Evolutionary conservation across 371 early-diverging fungal species (phyloP).

Genomic region (Dichotomocladium elegans): DNA sequence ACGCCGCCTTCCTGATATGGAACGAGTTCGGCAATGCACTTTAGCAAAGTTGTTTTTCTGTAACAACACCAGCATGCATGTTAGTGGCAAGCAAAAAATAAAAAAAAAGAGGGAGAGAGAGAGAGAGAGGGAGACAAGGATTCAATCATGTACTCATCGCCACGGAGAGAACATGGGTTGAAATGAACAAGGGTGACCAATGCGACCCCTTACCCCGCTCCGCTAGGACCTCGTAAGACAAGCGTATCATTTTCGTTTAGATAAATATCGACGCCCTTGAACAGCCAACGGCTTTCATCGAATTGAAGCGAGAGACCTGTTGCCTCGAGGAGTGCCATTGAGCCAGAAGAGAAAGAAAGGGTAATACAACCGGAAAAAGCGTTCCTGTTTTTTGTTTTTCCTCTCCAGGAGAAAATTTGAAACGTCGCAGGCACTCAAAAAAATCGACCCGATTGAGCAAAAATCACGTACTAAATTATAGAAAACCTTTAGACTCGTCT

Average conservation of each 20-base stretch:
- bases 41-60: conserved; percentile 83
- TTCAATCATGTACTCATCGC: too few relatives aligned
- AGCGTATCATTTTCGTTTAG: conserved; percentile 58
- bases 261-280: conserved; percentile 54
- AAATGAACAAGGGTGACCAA: not conserved
- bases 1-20: conserved; percentile 61
- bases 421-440: too few relatives aligned
- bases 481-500: too few relatives aligned
- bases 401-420: too few relatives aligned
- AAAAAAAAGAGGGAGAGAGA: not conserved
- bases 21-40: conserved; percentile 76
- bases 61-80: not conserved
- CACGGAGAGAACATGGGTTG: too few relatives aligned
- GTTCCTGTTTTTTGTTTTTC: too few relatives aligned
- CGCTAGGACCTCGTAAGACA: conserved; percentile 71
- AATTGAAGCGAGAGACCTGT: conserved; percentile 34
- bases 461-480: too few relatives aligned
- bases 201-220: conserved; percentile 56
- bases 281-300: conserved; percentile 53
- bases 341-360: not conserved
- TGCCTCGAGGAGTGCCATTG: conserved; percentile 24
- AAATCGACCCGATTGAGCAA: too few relatives aligned
- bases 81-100: conserved; percentile 4
- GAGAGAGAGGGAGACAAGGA: too few relatives aligned
- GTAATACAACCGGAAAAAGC: not conserved